Evolutionary conservation across 305 asterid species (phyloP).

Genomic region (Solanum hybrid): DNA sequence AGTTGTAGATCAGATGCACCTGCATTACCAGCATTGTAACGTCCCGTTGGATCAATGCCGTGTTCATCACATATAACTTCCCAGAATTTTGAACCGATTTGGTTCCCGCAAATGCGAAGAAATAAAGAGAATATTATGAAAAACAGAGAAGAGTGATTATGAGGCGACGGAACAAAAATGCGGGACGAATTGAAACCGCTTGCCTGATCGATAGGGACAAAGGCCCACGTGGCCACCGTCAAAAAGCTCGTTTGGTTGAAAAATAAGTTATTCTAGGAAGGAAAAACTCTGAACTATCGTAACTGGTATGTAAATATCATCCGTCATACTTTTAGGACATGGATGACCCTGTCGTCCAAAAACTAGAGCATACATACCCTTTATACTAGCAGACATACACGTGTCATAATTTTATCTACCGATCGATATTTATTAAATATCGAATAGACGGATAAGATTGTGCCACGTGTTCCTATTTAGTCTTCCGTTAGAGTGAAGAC

Average conservation of each 20-base stretch:
- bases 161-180: background rate
- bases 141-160: background rate
- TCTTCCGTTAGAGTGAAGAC: too few species aligned
- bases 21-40: background rate
- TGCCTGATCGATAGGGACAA: background rate
- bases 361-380: too few species aligned
- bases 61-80: conserved; percentile 10
- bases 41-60: conserved; percentile 5
- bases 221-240: background rate
- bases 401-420: background rate
- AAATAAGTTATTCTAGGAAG: background rate
- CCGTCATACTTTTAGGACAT: background rate
- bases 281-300: too few species aligned
- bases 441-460: rapidly evolving
- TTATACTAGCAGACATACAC: background rate
- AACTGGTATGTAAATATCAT: too few species aligned
- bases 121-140: background rate
- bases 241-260: background rate
- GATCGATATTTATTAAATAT: too few species aligned
- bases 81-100: conserved; percentile 14
- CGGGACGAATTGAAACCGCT: background rate
- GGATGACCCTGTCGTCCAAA: rapidly evolving
- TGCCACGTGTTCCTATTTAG: rapidly evolving
- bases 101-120: background rate
- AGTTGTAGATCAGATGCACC: background rate